Evolutionary conservation across 2,329 filamentous ascomycete genomes (phyloP).

Genomic region (Neofusicoccum ribis): DNA sequence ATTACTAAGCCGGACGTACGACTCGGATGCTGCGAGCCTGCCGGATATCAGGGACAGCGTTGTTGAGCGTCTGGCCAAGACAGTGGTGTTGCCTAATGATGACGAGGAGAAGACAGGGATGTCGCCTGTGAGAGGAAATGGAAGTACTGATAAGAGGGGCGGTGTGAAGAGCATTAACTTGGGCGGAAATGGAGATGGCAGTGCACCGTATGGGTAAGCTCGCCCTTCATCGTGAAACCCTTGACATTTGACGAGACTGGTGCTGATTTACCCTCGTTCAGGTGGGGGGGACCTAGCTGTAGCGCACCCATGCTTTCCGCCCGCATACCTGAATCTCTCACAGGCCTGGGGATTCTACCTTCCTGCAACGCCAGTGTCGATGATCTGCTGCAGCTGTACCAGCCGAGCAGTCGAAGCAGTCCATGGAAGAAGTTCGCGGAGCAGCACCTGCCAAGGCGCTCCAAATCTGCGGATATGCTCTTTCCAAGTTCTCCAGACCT

Average conservation of each 20-base stretch:
- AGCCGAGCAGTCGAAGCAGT: background rate
- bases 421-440: slow-evolving; percentile 7
- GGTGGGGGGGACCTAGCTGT: slow-evolving; percentile 2
- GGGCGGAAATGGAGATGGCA: background rate
- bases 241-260: background rate
- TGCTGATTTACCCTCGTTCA: background rate
- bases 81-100: background rate
- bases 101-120: background rate
- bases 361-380: slow-evolving; percentile 1
- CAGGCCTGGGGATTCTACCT: background rate
- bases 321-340: background rate
- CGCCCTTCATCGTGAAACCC: background rate
- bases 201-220: slow-evolving; percentile 1
- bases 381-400: background rate
- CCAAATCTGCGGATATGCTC: background rate
- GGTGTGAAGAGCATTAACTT: slow-evolving; percentile 5
- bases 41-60: slow-evolving; percentile 15
- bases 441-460: slow-evolving; percentile 1
- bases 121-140: background rate
- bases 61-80: slow-evolving; percentile 5
- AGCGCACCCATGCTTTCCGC: background rate
- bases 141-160: background rate
- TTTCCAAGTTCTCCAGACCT: background rate
- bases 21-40: slow-evolving; percentile 12
- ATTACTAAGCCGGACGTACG: slow-evolving; percentile 1